Conservation (phyloP, 1,284 basidiomycete species). For the Microbotryum scabiosae region DNA sequence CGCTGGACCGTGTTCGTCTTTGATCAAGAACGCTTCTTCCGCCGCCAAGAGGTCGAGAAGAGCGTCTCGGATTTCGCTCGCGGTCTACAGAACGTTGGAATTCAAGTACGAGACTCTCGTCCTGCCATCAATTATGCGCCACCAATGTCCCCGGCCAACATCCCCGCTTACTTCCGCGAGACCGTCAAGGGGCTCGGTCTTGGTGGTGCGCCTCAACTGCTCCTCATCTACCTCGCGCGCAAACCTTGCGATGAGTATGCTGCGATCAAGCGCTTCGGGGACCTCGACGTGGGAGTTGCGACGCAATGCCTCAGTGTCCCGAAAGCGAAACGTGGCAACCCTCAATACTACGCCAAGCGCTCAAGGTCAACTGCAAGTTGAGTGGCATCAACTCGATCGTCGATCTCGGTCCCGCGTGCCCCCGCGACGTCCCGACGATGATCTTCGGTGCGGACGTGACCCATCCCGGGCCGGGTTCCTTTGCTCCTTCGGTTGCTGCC, state of each 20-base stretch:
- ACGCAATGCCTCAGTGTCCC: constrained; percentile 15
- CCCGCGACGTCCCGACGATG: constrained; percentile 48
- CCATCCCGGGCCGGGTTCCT: constrained; percentile 56
- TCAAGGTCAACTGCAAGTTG: constrained; percentile 71
- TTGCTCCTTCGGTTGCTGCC: constrained; percentile 65
- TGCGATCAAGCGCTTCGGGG: constrained; percentile 13
- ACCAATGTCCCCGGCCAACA: no score
- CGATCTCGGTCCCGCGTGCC: not conserved
- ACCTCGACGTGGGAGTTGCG: constrained; percentile 7
- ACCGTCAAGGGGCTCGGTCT: no score
- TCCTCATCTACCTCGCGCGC: constrained; percentile 6
- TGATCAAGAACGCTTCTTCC: not conserved
- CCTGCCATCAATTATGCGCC: no score
- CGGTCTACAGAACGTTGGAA: no score
- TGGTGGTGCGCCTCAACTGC: not conserved
- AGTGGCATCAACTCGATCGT: constrained; percentile 59
- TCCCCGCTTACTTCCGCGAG: no score
- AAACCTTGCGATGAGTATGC: constrained; percentile 8
- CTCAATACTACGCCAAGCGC: constrained; percentile 21
- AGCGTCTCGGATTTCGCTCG: not conserved
- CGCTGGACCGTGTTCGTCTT: constrained; percentile 4
- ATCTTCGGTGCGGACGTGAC: constrained; percentile 74
- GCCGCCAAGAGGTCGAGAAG: not conserved
- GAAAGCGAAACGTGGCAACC: constrained; percentile 5
- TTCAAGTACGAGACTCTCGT: no score